Percentiles rank a stretch among this genome's conserved stretches.
Conservation (phyloP, 345 rosid species). For the Eucalyptus pumila region DNA sequence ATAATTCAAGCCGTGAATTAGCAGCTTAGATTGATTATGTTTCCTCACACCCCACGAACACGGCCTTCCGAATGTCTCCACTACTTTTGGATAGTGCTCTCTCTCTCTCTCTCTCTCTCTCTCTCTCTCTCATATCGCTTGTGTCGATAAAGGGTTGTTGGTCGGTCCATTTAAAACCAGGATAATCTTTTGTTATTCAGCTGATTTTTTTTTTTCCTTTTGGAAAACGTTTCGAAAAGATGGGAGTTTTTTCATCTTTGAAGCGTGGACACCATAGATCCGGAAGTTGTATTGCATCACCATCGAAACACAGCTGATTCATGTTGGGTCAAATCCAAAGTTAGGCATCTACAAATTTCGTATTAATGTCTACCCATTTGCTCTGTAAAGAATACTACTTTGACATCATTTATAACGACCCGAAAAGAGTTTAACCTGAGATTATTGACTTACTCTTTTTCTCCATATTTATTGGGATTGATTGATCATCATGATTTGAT, state of each 20-base stretch:
- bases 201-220: background rate
- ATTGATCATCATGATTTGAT: background rate
- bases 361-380: background rate
- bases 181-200: background rate
- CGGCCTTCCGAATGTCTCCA: background rate
- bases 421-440: background rate
- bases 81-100: background rate
- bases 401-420: background rate
- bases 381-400: background rate
- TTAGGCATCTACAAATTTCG: no score
- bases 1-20: background rate
- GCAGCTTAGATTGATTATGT: background rate
- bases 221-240: background rate
- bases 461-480: background rate
- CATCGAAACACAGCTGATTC: background rate
- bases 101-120: no score
- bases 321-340: no score
- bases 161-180: background rate
- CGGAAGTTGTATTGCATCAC: background rate
- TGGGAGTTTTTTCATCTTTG: background rate
- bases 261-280: background rate
- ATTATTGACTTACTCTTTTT: background rate
- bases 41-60: background rate
- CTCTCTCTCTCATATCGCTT: background rate
- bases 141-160: background rate